phyloP scores from a whole-genome alignment of 352 stramenopile species.

The Globisporangium okanoganense region DNA sequence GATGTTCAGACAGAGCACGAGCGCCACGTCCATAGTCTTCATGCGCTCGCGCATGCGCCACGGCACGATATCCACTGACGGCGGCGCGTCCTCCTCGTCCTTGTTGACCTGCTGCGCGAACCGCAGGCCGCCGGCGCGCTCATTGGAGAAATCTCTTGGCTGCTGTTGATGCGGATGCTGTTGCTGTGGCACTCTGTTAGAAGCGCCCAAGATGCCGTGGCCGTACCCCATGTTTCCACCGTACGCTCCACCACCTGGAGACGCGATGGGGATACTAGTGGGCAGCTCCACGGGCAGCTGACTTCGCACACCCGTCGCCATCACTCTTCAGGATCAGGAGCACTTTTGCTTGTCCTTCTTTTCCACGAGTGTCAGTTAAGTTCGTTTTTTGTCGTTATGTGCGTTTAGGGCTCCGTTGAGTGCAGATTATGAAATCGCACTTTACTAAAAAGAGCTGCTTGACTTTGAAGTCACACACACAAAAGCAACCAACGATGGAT shows the following conservation, averaged over 20 bases:
- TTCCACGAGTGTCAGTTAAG: background rate
- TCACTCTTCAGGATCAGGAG: background rate
- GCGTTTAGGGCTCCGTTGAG: background rate
- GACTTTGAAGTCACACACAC: background rate
- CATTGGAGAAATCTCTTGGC: constrained; percentile 2
- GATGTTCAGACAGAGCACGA: constrained; percentile 98
- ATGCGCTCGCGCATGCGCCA: constrained; percentile 87
- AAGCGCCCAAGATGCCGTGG: background rate
- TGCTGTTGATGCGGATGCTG: background rate
- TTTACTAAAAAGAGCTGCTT: background rate
- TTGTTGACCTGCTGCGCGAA: constrained; percentile 52
- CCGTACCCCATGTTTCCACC: background rate
- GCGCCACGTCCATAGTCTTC: constrained; percentile 92
- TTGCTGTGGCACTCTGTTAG: background rate
- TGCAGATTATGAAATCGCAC: background rate
- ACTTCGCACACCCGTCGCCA: constrained; percentile 11
- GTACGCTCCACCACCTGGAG: constrained; percentile 7
- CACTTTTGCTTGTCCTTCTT: constrained; percentile 1
- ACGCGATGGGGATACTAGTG: background rate
- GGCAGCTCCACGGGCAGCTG: constrained; percentile 12
- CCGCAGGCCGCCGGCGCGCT: constrained; percentile 53
- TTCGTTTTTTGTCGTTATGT: background rate
- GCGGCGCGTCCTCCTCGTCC: constrained; percentile 19
- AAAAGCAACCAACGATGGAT: constrained; percentile 33
- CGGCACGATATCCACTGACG: constrained; percentile 52